A percentile compares a stretch with the other conserved stretches of the same genome.
Conservation (phyloP, 1,139 yeast genomes). For the Diutina scorzettiae region DNA sequence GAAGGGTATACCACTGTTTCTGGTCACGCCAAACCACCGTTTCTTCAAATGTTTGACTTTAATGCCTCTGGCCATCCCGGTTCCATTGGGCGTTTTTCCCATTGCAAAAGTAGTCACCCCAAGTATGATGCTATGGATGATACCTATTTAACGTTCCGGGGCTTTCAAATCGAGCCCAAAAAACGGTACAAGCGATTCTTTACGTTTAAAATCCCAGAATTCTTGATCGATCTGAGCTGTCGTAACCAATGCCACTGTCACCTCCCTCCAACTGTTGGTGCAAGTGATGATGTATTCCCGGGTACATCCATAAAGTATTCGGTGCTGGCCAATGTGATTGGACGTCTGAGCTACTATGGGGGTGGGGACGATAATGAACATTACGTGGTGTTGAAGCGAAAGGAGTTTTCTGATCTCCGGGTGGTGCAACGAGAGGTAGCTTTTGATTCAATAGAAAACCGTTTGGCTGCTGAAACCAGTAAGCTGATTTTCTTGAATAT, state of each 20-base stretch:
- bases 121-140: conserved; percentile 19
- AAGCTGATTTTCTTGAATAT: conserved; percentile 18
- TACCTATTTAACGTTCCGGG: conserved; percentile 11
- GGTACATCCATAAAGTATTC: conserved; percentile 9
- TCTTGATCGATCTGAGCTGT: conserved; percentile 13
- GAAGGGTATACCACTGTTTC: conserved; percentile 31
- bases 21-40: conserved; percentile 11
- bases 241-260: conserved; percentile 13
- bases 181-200: conserved; percentile 11
- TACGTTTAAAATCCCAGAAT: conserved; percentile 15
- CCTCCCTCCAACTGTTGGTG: conserved; percentile 14
- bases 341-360: conserved; percentile 15
- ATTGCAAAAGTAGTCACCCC: conserved; percentile 12
- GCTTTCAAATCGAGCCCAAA: conserved; percentile 10
- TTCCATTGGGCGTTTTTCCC: conserved; percentile 18
- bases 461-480: conserved; percentile 7
- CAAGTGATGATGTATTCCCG: conserved; percentile 8
- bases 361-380: conserved; percentile 25
- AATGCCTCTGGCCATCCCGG: conserved; percentile 27
- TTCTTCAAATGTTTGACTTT: conserved; percentile 34
- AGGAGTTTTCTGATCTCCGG: conserved; percentile 18
- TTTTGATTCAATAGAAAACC: conserved; percentile 7
- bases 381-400: conserved; percentile 24
- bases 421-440: conserved; percentile 17
- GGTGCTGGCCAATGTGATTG: conserved; percentile 15